Base-by-base conservation (phyloP, 176 grass and related monocot species). In the Leersia perrieri region DNA sequence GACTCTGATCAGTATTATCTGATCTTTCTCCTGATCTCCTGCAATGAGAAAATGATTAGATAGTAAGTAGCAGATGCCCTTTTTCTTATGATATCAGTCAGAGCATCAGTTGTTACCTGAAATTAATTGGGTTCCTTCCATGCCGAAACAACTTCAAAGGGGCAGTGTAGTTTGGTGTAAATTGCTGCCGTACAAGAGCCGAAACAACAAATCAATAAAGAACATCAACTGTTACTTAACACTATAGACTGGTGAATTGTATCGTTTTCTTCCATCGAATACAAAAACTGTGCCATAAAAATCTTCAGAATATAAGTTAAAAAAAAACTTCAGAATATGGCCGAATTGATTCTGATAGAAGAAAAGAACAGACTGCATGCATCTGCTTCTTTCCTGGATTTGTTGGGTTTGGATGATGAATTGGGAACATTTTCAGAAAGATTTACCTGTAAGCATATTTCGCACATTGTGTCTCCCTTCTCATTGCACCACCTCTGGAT, bases 401-500 rank as follows among this genome's bases (percentile, higher is more conserved):
- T 65, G 11, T 76, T 89, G 33, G 63, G 28, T 64, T 80, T 35
- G 69, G 39, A 16, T 61, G 26, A 33, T 63, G 47, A 60, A 70
- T 31, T 29, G n/a, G 31, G 63, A 33, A 31, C 49, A 44, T 42
- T 80, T 75, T 29, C 15, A 79, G 28, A 70, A 86, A 79, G 30
- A 4, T 34, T 90, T 64, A 97, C 91, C 91, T 97, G 83, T 36
- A 97, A 89, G 89, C 94, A 97, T 80, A 97, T 97, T 82, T 97
- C 94, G 49, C 94, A 97, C 6, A 49, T 68, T 38, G 87, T 94
- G 65, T 91, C 88, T 66, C 94, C 91, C 66, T 94, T 97, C 81
- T 97, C 94, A 53, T 97, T 91, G 72, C 94, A 97, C 94, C 94
- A 97, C 63, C 82, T 80, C 60, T 92, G 94, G 20, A 97, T 78